Evolutionary conservation across 2,329 filamentous ascomycete genomes (phyloP).

Genomic region (Cordyceps fumosorosea): DNA sequence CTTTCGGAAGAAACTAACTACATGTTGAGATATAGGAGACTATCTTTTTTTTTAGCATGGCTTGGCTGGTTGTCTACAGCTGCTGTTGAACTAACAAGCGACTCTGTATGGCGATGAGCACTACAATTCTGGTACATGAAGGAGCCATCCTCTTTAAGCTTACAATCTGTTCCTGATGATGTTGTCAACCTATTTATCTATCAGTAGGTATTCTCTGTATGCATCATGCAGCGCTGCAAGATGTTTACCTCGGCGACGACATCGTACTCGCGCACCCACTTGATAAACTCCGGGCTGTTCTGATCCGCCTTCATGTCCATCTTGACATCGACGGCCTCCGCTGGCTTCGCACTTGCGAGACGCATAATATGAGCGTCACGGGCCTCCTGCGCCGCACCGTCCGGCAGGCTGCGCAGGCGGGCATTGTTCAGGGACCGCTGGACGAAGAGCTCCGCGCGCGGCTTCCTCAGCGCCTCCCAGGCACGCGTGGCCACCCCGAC

Average conservation of each 20-base stretch:
- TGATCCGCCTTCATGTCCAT: constrained; percentile 11
- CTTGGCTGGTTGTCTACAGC: too few relatives aligned
- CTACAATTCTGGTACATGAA: too few relatives aligned
- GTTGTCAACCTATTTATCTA: not conserved
- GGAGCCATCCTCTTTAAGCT: too few relatives aligned
- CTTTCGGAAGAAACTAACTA: too few relatives aligned
- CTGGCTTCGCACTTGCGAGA: not conserved
- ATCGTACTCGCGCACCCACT: constrained; percentile 14
- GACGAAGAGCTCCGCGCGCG: constrained; percentile 9
- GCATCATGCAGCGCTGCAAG: not conserved
- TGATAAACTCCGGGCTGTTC: constrained; percentile 6
- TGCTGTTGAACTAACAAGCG: too few relatives aligned
- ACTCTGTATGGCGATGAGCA: too few relatives aligned
- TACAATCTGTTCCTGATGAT: too few relatives aligned
- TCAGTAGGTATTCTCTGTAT: not conserved
- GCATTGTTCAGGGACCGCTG: constrained; percentile 11
- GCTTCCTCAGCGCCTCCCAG: constrained; percentile 5
- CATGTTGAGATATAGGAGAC: too few relatives aligned
- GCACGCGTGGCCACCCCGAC: not conserved
- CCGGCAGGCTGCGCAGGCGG: constrained; percentile 5
- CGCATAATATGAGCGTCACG: not conserved
- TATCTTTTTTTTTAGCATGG: too few relatives aligned
- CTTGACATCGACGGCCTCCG: not conserved
- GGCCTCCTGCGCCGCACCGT: constrained; percentile 1
- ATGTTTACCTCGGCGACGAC: constrained; percentile 5